phyloP scores from a whole-genome alignment of 75 land plant genomes.

The Gnetum montanum region DNA sequence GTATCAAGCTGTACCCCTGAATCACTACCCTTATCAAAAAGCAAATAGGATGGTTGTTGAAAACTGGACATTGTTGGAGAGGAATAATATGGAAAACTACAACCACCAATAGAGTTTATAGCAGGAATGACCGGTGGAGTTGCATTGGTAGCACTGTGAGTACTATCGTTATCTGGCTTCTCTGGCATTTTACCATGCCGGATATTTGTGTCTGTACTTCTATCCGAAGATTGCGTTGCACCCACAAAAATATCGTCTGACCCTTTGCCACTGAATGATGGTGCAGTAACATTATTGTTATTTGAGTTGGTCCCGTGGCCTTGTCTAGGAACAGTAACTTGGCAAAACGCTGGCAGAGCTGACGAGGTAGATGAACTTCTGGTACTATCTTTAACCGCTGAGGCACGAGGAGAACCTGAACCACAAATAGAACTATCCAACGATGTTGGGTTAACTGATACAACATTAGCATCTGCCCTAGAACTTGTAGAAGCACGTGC shows the following conservation, averaged over 20 bases:
- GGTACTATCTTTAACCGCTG: not conserved
- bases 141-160: conserved; percentile 18
- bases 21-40: conserved; percentile 6
- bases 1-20: not conserved
- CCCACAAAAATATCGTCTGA: conserved; percentile 3
- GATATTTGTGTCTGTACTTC: conserved; percentile 4
- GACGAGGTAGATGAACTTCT: conserved; percentile 4
- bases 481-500: conserved; percentile 31
- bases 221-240: not conserved
- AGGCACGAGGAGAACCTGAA: conserved; percentile 2
- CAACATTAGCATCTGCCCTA: conserved; percentile 23
- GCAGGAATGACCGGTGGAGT: conserved; percentile 12
- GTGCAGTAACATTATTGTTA: not conserved
- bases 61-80: conserved; percentile 15
- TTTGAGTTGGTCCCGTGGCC: not conserved
- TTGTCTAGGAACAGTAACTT: not conserved
- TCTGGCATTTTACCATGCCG: conserved; percentile 1
- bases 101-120: conserved; percentile 9
- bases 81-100: not conserved
- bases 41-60: conserved; percentile 11
- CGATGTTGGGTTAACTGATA: not conserved
- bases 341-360: conserved; percentile 1
- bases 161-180: conserved; percentile 1
- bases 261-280: conserved; percentile 3
- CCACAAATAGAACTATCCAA: conserved; percentile 4